phyloP scores from a whole-genome alignment of 805 yeast species.

The Hanseniaspora guilliermondii region DNA sequence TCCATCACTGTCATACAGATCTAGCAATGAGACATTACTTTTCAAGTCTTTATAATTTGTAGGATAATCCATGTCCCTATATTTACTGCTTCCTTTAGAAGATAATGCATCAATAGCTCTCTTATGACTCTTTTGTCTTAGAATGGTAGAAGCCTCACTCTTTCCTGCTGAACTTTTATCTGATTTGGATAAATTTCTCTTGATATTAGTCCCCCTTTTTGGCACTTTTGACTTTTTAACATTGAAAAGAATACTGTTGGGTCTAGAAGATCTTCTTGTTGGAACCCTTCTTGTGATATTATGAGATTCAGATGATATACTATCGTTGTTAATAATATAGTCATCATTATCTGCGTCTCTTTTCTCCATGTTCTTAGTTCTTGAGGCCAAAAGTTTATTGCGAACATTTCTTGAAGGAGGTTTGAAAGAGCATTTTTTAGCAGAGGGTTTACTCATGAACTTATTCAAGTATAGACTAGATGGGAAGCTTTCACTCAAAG shows the following conservation, averaged over 20 bases:
- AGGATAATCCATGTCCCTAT: neutral
- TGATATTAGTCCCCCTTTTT: neutral
- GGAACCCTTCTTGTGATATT: neutral
- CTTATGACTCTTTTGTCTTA: conserved; percentile 1
- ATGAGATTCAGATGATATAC: neutral
- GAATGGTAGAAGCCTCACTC: neutral
- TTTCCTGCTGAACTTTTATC: neutral
- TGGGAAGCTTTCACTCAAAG: neutral
- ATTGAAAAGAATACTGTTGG: neutral
- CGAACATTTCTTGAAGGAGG: too few species aligned
- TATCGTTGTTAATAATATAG: neutral
- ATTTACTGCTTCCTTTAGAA: neutral
- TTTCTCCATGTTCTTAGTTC: neutral
- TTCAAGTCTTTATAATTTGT: neutral
- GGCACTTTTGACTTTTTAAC: neutral
- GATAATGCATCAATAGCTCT: neutral
- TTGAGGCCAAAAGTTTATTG: too few species aligned
- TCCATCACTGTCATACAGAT: neutral
- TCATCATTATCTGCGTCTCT: neutral
- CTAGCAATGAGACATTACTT: neutral
- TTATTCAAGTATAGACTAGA: neutral
- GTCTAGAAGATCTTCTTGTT: neutral
- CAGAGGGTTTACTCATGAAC: neutral
- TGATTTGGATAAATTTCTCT: neutral
- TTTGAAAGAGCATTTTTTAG: too few species aligned